Evolutionary conservation across 345 rosid genomes (phyloP).

Genomic region (Conringia planisiliqua): DNA sequence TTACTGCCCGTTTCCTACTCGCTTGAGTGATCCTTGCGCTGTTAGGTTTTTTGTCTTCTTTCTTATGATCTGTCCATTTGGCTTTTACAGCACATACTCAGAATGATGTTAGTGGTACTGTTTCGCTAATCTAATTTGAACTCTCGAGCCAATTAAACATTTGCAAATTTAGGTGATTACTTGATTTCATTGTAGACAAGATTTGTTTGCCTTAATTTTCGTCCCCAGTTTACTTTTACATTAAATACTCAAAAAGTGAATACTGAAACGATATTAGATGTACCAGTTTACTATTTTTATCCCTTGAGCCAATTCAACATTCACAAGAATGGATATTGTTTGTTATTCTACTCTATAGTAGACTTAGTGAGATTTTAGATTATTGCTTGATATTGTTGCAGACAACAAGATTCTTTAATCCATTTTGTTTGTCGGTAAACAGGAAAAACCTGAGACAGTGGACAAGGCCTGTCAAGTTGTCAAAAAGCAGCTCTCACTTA

Average conservation of each 20-base stretch:
- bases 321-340: too few relatives aligned
- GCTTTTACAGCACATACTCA: background rate
- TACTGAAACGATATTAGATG: too few relatives aligned
- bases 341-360: background rate
- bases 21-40: conserved; percentile 45
- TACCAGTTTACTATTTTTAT: too few relatives aligned
- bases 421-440: background rate
- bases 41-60: conserved; percentile 37
- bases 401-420: background rate
- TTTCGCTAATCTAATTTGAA: background rate
- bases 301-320: too few relatives aligned
- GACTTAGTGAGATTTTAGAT: background rate
- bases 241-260: too few relatives aligned
- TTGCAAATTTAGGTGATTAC: too few relatives aligned
- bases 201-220: too few relatives aligned
- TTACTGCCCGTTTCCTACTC: conserved; percentile 28
- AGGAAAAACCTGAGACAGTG: conserved; percentile 66
- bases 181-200: too few relatives aligned
- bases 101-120: background rate
- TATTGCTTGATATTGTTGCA: background rate
- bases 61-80: background rate
- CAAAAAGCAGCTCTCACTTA: conserved; percentile 52
- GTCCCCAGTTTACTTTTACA: too few relatives aligned
- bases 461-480: conserved; percentile 53
- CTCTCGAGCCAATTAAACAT: background rate